Base-by-base conservation (phyloP, 371 early-diverging fungal genomes). In the Lichtheimia ramosa region DNA sequence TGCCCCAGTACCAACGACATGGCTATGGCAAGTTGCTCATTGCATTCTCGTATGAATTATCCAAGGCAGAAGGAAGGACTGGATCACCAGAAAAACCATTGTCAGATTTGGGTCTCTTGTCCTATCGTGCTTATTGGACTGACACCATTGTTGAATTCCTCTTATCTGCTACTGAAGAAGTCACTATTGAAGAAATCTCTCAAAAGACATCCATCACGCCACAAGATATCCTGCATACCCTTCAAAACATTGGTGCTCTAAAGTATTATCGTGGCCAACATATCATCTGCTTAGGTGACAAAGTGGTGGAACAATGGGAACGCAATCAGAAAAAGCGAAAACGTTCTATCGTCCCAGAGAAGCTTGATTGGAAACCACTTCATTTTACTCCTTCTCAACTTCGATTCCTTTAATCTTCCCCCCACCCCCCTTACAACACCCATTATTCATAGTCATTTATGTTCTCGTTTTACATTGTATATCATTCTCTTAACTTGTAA, bases 71-170 rank as follows among this genome's bases (percentile, higher is more conserved):
- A 75, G 92, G 92, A 27, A 89, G 93, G 56, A 79, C 95, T 3
- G 99, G 99, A 6, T 94, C 97, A 12, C 99, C 99, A 0, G 99
- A 99, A 68, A 99, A 99, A 62, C 99, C 99, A 12, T 80, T 99
- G 13, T 97, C 98, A 4, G 99, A 99, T 81, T 81, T 99, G 59
- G 99, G 99, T 0, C 79, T 99, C 48, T 66, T 99, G 41, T 92
- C 94, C 27, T 99, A 98, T 73, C 92, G 96, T 58, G 89, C 91
- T 3, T 99, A 95, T 80, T 99, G 99, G 99, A 68, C 94, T 27
- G 92, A 97, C 74, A 81, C 93, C 61, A 78, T 90, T 69, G 83
- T 93, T 54, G 85, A 83, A 12, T 63, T 77, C 46, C 59, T 88
- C 7, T 51, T 86, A 20, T 73, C 71, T 15, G 73, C 74, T 48